Conservation (phyloP, 129 eudicot species). For the Daucus carota region DH1_v3.0 NC_030381.2:23668001-23668500, state of each 20-base stretch:
- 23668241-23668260: constrained; percentile 1
- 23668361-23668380: not conserved
- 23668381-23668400: not conserved
- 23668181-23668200: constrained; percentile 99
- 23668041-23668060: not conserved
- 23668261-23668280: no score
- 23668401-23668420: not conserved
- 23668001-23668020: not conserved
- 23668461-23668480: no score
- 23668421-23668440: not conserved
- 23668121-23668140: not conserved
- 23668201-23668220: constrained; percentile 98
- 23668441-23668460: not conserved
- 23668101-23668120: not conserved
- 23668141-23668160: constrained; percentile 47
- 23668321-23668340: not conserved
- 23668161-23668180: constrained; percentile 99
- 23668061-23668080: not conserved
- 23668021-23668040: not conserved
- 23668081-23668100: not conserved
- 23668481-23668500: no score
- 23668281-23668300: no score
- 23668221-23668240: constrained; percentile 85
- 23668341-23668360: not conserved
- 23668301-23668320: not conserved